Percentiles rank a stretch among this genome's conserved stretches.
Conservation (phyloP, 768 basidiomycete species). For the Russula sp. region DNA sequence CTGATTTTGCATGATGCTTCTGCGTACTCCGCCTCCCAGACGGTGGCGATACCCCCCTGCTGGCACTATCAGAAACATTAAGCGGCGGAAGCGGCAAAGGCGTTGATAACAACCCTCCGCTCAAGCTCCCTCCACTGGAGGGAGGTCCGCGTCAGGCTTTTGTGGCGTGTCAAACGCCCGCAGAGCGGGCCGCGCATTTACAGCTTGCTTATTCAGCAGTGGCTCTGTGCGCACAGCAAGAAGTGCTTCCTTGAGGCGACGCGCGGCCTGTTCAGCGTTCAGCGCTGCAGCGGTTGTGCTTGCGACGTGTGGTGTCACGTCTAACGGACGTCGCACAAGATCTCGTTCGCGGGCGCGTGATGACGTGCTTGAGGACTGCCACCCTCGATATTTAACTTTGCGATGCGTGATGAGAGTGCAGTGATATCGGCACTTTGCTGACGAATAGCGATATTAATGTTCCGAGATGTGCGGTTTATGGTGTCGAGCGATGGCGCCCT, state of each 20-base stretch:
- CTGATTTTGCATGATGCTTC: constrained; percentile 41
- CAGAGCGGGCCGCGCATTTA: constrained; percentile 32
- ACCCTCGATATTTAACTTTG: constrained; percentile 47
- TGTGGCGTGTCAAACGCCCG: constrained; percentile 26
- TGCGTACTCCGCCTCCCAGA: constrained; percentile 11
- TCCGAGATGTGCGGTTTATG: constrained; percentile 78
- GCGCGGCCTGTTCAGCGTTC: constrained; percentile 73
- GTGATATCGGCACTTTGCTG: constrained; percentile 58
- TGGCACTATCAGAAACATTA: neutral
- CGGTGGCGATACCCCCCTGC: constrained; percentile 21
- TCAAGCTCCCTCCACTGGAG: neutral
- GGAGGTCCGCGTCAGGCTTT: constrained; percentile 15
- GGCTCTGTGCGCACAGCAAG: constrained; percentile 59
- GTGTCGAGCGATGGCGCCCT: constrained; percentile 86
- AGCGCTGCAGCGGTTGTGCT: constrained; percentile 60
- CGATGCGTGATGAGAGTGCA: constrained; percentile 50
- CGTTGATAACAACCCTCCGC: constrained; percentile 1
- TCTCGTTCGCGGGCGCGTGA: constrained; percentile 22
- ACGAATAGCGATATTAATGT: constrained; percentile 71
- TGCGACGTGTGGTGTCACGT: constrained; percentile 62
- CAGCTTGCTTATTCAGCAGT: constrained; percentile 58
- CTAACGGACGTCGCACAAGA: constrained; percentile 21
- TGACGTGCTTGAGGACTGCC: constrained; percentile 39
- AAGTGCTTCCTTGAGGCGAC: constrained; percentile 60
- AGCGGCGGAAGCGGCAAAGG: constrained; percentile 21